These are phyloP conservation scores for Crithidia expoeki DNA, from an alignment of 208 protist species.

Conservation along the genomic window DNA sequence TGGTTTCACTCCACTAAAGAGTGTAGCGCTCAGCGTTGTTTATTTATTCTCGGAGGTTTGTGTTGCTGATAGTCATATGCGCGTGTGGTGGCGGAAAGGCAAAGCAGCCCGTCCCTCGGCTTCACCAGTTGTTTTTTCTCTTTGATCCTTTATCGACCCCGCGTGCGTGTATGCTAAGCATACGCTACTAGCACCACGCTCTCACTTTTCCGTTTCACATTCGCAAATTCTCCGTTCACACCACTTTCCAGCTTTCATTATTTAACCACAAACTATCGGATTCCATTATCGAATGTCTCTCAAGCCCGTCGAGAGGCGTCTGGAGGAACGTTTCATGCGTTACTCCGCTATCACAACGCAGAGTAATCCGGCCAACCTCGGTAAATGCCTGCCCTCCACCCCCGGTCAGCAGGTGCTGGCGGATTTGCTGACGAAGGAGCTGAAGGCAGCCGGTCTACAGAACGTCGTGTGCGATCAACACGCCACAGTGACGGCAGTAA, in stretches of 20 bases:
- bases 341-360: slow-evolving; percentile 81
- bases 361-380: slow-evolving; percentile 62
- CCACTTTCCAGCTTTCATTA: neutral
- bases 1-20: no score
- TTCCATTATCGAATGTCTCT: slow-evolving; percentile 28
- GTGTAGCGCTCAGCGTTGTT: no score
- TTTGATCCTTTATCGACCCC: slow-evolving; percentile 20
- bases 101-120: no score
- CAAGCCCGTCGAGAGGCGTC: slow-evolving; percentile 49
- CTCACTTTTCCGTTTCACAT: slow-evolving; percentile 13
- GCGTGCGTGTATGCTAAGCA: no score
- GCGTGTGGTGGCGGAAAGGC: no score
- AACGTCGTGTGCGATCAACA: slow-evolving; percentile 68
- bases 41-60: no score
- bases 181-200: no score
- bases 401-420: slow-evolving; percentile 85
- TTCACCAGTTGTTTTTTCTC: slow-evolving; percentile 13
- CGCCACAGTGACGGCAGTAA: slow-evolving; percentile 83
- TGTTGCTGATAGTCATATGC: neutral
- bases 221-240: no score
- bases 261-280: neutral
- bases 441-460: slow-evolving; percentile 46
- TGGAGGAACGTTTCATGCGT: slow-evolving; percentile 76
- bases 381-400: slow-evolving; percentile 70
- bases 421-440: slow-evolving; percentile 73